These are phyloP conservation scores for Phytophthora lateralis DNA, from an alignment of 352 stramenopile genomes.

Conservation along the genomic window DNA sequence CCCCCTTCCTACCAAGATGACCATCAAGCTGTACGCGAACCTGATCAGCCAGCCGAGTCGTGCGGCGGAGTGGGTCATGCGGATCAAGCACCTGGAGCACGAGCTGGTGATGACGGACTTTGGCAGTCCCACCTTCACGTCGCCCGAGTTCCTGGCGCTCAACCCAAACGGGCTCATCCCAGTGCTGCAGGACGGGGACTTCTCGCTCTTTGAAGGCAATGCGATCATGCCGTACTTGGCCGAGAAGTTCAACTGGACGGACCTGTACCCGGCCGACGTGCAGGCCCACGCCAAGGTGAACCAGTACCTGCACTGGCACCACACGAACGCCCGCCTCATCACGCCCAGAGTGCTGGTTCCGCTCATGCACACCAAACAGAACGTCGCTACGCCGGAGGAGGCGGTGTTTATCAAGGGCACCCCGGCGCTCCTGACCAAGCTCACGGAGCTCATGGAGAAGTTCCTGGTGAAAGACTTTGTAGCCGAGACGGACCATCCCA, in stretches of 20 bases:
- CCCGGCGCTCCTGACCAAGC: conserved; percentile 27
- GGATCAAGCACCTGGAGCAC: conserved; percentile 35
- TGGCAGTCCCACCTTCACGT: conserved; percentile 29
- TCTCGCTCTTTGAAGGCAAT: conserved; percentile 32
- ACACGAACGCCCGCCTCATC: conserved; percentile 49
- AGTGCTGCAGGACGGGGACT: conserved; percentile 36
- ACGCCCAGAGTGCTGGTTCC: conserved; percentile 50
- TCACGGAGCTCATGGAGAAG: conserved; percentile 36
- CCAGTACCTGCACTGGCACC: conserved; percentile 71
- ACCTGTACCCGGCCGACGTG: conserved; percentile 52
- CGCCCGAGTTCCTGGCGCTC: conserved; percentile 29
- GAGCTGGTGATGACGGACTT: conserved; percentile 32
- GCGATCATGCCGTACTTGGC: conserved; percentile 57
- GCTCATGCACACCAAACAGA: conserved; percentile 33
- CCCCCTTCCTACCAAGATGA: conserved; percentile 15
- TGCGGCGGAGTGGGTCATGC: conserved; percentile 36
- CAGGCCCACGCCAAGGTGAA: conserved; percentile 60
- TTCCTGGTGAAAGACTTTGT: conserved; percentile 36
- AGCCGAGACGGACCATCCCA: conserved; percentile 34
- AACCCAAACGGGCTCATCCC: conserved; percentile 39
- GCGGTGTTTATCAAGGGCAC: conserved; percentile 26
- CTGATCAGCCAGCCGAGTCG: conserved; percentile 34
- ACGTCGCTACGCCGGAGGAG: conserved; percentile 29
- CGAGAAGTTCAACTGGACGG: conserved; percentile 46
- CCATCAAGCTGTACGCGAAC: conserved; percentile 40